Conservation (phyloP, 129 eudicot species). For the Apium graveolens region DNA sequence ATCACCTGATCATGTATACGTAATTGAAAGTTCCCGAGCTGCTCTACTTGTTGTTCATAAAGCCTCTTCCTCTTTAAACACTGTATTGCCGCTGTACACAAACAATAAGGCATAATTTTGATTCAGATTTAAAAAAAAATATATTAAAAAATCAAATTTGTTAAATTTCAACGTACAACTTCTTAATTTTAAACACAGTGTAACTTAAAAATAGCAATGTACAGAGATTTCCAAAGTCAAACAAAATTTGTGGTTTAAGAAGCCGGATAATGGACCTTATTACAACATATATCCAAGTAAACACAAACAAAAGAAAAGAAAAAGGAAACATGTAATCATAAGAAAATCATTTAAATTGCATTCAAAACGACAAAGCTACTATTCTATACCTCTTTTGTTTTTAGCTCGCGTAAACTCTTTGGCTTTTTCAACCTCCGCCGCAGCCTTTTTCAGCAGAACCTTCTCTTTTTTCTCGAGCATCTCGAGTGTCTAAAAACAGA, state of each 20-base stretch:
- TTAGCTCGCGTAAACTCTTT: slow-evolving; percentile 37
- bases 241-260: background rate
- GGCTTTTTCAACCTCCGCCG: slow-evolving; percentile 40
- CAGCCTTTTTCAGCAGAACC: slow-evolving; percentile 34
- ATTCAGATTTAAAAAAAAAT: background rate
- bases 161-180: no score
- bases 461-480: slow-evolving; percentile 44
- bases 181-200: background rate
- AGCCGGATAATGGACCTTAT: background rate
- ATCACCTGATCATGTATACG: slow-evolving; percentile 34
- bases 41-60: slow-evolving; percentile 31
- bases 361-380: background rate
- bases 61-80: slow-evolving; percentile 34
- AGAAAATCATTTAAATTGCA: background rate
- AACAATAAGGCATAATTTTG: background rate
- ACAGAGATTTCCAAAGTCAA: background rate
- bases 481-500: slow-evolving; percentile 32
- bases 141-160: background rate
- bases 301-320: background rate
- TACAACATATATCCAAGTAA: background rate
- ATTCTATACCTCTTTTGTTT: slow-evolving; percentile 35
- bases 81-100: slow-evolving; percentile 24
- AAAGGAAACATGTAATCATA: background rate
- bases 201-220: background rate
- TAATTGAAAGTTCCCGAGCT: slow-evolving; percentile 31